phyloP scores from a whole-genome alignment of 495 filamentous ascomycete species.

The Penicillium cinerascens region DNA sequence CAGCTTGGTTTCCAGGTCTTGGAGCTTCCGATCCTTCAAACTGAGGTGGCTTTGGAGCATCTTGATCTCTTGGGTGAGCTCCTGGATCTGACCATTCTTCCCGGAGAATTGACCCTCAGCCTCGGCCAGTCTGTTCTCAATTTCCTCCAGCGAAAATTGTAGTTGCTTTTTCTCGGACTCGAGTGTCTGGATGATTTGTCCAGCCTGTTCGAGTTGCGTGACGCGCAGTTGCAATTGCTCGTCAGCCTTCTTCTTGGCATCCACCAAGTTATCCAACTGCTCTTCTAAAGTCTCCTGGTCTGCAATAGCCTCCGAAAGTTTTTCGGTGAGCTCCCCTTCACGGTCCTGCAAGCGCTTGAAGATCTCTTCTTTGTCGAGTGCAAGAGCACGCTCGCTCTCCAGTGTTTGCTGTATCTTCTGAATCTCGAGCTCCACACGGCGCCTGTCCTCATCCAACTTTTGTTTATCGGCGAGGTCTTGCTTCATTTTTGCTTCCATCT shows the following conservation, averaged over 20 bases:
- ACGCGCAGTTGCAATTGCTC: slow-evolving; percentile 76
- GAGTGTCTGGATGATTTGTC: slow-evolving; percentile 74
- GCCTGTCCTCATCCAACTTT: slow-evolving; percentile 84
- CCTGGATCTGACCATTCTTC: slow-evolving; percentile 67
- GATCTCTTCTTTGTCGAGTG: slow-evolving; percentile 97
- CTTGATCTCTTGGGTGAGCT: slow-evolving; percentile 74
- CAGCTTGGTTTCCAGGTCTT: slow-evolving; percentile 81
- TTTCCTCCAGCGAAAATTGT: slow-evolving; percentile 57
- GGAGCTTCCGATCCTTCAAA: slow-evolving; percentile 84
- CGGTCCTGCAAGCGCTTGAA: slow-evolving; percentile 90
- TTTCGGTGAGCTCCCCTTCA: slow-evolving; percentile 85
- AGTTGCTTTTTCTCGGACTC: slow-evolving; percentile 81
- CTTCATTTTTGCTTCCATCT: slow-evolving; percentile 78
- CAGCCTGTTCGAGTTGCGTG: slow-evolving; percentile 85
- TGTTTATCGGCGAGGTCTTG: slow-evolving; percentile 70
- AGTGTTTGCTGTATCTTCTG: slow-evolving; percentile 86
- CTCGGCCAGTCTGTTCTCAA: slow-evolving; percentile 65
- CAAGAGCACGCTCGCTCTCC: slow-evolving; percentile 90
- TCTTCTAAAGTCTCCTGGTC: slow-evolving; percentile 94
- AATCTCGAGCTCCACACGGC: slow-evolving; percentile 82
- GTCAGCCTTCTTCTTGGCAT: slow-evolving; percentile 85
- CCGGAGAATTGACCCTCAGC: slow-evolving; percentile 63
- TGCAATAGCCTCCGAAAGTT: slow-evolving; percentile 85
- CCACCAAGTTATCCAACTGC: slow-evolving; percentile 84
- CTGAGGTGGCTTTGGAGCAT: slow-evolving; percentile 89